A percentile compares a stretch with the other conserved stretches of the same genome.
These are phyloP conservation scores for Penicillium canariense DNA, from an alignment of 495 filamentous ascomycete species.

Conservation along the genomic window DNA sequence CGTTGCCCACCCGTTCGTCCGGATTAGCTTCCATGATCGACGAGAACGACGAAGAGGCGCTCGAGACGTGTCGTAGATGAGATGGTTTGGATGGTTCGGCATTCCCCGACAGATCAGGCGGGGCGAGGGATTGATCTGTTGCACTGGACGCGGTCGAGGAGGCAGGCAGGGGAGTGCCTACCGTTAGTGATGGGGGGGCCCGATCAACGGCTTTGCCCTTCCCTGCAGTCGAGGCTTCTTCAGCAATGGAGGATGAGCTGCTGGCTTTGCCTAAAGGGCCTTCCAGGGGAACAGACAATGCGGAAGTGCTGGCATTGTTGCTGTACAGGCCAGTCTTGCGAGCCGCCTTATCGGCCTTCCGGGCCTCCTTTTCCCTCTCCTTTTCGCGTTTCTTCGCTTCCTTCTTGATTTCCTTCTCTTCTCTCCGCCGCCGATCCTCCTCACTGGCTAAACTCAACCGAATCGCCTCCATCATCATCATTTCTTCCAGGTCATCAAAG, in stretches of 20 bases:
- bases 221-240: conserved; percentile 37
- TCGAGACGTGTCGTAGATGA: conserved; percentile 76
- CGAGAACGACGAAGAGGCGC: conserved; percentile 76
- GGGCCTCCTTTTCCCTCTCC: conserved; percentile 76
- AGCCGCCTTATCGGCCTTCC: conserved; percentile 69
- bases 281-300: conserved; percentile 32
- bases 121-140: conserved; percentile 12
- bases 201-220: conserved; percentile 88
- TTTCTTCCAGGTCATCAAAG: conserved; percentile 87
- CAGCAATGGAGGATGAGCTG: conserved; percentile 40
- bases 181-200: conserved; percentile 16
- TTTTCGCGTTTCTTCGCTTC: conserved; percentile 81
- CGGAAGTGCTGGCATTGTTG: conserved; percentile 43
- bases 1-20: conserved; percentile 43
- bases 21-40: conserved; percentile 65
- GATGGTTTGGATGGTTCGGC: conserved; percentile 53
- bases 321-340: conserved; percentile 53
- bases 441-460: conserved; percentile 83
- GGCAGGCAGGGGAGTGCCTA: background rate
- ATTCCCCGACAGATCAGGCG: conserved; percentile 20
- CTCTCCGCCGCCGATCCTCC: conserved; percentile 79
- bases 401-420: conserved; percentile 76
- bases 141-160: conserved; percentile 1
- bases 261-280: conserved; percentile 30
- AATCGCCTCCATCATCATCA: conserved; percentile 98